Percentiles rank a stretch among this genome's conserved stretches.
phyloP scores from a whole-genome alignment of 306 rosid genomes.

The Vigna angularis region DNA sequence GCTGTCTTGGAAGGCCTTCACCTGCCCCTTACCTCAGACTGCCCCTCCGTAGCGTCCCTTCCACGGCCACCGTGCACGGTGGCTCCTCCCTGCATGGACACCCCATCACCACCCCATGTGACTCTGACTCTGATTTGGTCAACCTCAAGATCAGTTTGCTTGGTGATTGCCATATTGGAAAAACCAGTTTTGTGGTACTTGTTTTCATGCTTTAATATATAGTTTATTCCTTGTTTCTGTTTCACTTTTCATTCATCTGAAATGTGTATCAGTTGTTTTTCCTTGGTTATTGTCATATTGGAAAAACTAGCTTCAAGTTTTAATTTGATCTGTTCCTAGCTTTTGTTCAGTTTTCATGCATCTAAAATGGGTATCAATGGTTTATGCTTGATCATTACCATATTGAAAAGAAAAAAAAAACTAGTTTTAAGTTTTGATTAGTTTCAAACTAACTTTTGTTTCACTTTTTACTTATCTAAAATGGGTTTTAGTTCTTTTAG shows the following conservation, averaged over 20 bases:
- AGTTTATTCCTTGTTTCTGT: background rate
- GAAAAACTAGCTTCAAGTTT: background rate
- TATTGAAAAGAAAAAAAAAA: background rate
- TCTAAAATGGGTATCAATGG: background rate
- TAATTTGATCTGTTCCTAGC: background rate
- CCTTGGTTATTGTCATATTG: background rate
- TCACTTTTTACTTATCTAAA: background rate
- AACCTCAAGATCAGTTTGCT: conserved; percentile 80
- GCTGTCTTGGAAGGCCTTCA: conserved; percentile 57
- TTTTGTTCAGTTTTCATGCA: background rate
- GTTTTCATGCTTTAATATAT: background rate
- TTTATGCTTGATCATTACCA: background rate
- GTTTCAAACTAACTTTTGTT: background rate
- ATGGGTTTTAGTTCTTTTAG: background rate
- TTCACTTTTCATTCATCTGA: background rate
- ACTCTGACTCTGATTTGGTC: conserved; percentile 82
- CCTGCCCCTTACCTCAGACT: conserved; percentile 56
- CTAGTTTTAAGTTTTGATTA: background rate
- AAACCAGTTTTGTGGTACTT: conserved; percentile 82
- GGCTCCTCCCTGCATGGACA: conserved; percentile 39
- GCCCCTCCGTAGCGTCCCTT: conserved; percentile 28
- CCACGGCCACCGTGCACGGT: background rate
- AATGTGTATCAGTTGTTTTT: background rate
- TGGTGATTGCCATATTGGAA: conserved; percentile 95
- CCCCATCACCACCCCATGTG: conserved; percentile 30